Conservation (phyloP, 2,329 filamentous ascomycete species). For the Thielaviopsis populi region DNA sequence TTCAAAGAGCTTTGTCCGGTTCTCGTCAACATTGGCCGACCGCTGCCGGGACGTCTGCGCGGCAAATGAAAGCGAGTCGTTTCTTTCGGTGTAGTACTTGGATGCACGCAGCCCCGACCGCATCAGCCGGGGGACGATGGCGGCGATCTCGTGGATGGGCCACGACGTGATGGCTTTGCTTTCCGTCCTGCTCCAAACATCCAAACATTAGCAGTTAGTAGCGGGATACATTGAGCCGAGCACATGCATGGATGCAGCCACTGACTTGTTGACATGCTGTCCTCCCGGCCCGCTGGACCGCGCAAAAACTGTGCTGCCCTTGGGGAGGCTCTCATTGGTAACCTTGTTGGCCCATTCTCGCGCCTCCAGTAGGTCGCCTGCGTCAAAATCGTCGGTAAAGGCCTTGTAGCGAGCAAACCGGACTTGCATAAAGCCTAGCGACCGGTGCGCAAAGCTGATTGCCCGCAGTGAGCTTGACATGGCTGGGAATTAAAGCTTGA, state of each 20-base stretch:
- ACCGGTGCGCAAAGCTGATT: slow-evolving; percentile 17
- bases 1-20: slow-evolving; percentile 33
- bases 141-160: slow-evolving; percentile 32
- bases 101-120: slow-evolving; percentile 34
- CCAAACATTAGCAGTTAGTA: neutral
- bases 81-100: slow-evolving; percentile 38
- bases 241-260: neutral
- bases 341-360: slow-evolving; percentile 37
- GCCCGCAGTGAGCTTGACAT: neutral
- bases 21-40: slow-evolving; percentile 37
- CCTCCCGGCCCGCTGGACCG: slow-evolving; percentile 47
- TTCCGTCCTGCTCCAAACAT: slow-evolving; percentile 34
- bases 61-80: slow-evolving; percentile 39
- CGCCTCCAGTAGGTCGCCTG: slow-evolving; percentile 35
- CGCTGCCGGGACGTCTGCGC: slow-evolving; percentile 40
- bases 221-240: neutral
- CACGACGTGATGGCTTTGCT: slow-evolving; percentile 43
- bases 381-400: slow-evolving; percentile 35
- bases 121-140: slow-evolving; percentile 33
- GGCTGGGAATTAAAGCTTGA: slow-evolving; percentile 3
- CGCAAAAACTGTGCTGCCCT: slow-evolving; percentile 38
- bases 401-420: slow-evolving; percentile 30
- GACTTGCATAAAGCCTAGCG: slow-evolving; percentile 21
- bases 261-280: slow-evolving; percentile 48
- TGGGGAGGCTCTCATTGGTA: slow-evolving; percentile 30